phyloP scores from a whole-genome alignment of 2,329 filamentous ascomycete genomes.

The Venturia pyrina region DNA sequence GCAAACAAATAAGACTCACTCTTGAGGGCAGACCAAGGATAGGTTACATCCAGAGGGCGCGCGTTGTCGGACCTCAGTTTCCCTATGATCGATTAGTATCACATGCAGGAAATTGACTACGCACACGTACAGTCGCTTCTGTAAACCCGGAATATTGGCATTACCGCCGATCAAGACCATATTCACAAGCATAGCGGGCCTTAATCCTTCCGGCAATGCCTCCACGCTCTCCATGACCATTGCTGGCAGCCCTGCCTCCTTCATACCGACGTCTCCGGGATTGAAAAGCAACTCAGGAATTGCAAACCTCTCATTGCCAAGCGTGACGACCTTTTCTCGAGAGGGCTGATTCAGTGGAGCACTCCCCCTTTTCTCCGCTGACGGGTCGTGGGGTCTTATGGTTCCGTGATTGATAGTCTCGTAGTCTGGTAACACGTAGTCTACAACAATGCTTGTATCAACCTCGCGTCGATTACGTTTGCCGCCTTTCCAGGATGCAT shows the following conservation, averaged over 20 bases:
- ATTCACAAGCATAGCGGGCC: constrained; percentile 76
- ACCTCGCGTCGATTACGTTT: constrained; percentile 43
- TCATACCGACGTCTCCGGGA: constrained; percentile 75
- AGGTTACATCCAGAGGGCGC: constrained; percentile 8
- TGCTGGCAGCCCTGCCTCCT: constrained; percentile 71
- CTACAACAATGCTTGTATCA: constrained; percentile 57
- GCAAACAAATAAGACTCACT: constrained; percentile 27
- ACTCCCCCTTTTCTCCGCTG: neutral
- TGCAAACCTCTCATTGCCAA: constrained; percentile 85
- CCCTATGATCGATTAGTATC: constrained; percentile 45
- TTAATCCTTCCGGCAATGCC: constrained; percentile 67
- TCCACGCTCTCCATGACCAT: constrained; percentile 72
- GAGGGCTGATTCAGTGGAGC: constrained; percentile 30
- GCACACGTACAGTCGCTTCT: constrained; percentile 54
- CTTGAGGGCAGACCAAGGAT: constrained; percentile 6
- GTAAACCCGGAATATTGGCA: constrained; percentile 67
- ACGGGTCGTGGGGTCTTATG: constrained; percentile 61
- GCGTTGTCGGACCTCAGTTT: constrained; percentile 12
- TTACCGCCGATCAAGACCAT: constrained; percentile 85
- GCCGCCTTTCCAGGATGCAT: constrained; percentile 73
- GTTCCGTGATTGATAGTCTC: constrained; percentile 55
- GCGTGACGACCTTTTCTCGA: constrained; percentile 70
- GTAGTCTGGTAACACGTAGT: constrained; percentile 86
- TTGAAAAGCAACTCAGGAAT: constrained; percentile 86
- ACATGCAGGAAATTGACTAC: neutral